Base-by-base conservation (phyloP, 1,284 basidiomycete species). In the Leccinum fallax region DNA sequence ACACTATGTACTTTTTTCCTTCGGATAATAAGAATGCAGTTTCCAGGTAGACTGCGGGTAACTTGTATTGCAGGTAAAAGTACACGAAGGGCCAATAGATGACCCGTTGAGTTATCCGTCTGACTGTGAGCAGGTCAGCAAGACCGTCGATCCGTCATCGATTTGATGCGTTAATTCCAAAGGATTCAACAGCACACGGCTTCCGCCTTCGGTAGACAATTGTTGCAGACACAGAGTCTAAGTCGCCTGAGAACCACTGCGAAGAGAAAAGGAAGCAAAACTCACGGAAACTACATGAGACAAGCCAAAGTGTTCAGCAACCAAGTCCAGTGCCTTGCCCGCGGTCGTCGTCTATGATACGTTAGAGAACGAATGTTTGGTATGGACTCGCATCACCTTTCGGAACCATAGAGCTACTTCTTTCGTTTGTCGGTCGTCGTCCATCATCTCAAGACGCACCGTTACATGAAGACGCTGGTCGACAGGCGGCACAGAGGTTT, bases 331-430 rank as follows among this genome's bases (percentile, higher is more conserved):
- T 21, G 78, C 84, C 62, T 74, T 82, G 1, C 85, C 85, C 28
- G 80, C 75, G 28, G 76, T 65, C 13, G 79, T 66, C 36, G 75
- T 74, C 85, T 86, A 63, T 11, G 51, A 34, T 32, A 57, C 15
- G 34, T 67, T 59, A 63, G 62, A 62, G n/a, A 56, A 54, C 51
- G 61, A 60, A 48, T 7, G 10, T 38, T 54, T 19, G 19, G 48
- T 34, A 38, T 3, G 19, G 61, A 68, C 36, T 30, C 9, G 56
- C 11, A 40, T 64, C 59, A 67, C 90, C 83, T 89, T 91, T 58
- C 81, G 78, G 63, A 89, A 83, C 91, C 91, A 93, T 57, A 88
- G 80, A 10, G 80, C 63, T 80, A 79, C n/a, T 66, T 66, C 55
- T 69, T 68, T 60, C 62, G 72, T 7, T 71, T 77, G 26, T 69